Conservation (phyloP, 768 basidiomycete species). For the Tylopilus vinaceipallidus region DNA sequence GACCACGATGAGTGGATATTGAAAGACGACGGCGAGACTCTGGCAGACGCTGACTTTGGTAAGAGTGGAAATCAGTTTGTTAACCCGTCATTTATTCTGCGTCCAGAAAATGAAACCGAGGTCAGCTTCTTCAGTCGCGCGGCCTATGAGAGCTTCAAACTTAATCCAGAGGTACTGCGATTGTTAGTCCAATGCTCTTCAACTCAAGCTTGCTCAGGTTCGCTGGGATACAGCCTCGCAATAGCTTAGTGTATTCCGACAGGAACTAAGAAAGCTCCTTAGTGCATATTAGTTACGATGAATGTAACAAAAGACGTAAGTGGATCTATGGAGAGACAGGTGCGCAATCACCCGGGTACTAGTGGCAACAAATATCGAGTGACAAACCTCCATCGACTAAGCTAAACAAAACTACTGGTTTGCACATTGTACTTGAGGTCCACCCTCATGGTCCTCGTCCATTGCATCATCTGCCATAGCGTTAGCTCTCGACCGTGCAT, state of each 20-base stretch:
- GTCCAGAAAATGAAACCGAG: conserved; percentile 91
- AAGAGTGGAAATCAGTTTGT: conserved; percentile 26
- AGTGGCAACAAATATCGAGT: conserved; percentile 18
- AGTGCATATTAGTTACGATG: conserved; percentile 29
- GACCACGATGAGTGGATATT: conserved; percentile 95
- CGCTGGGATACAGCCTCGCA: conserved; percentile 27
- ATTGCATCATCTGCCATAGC: conserved; percentile 71
- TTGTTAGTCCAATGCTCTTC: not conserved
- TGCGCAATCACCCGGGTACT: conserved; percentile 22
- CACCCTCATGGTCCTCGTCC: conserved; percentile 88
- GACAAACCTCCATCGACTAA: conserved; percentile 14
- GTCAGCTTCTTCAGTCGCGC: conserved; percentile 84
- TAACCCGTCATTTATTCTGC: not conserved
- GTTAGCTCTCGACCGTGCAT: conserved; percentile 49
- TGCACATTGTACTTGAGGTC: conserved; percentile 94
- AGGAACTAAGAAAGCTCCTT: conserved; percentile 6
- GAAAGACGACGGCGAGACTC: conserved; percentile 56
- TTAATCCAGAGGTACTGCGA: conserved; percentile 69
- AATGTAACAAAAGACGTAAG: conserved; percentile 27
- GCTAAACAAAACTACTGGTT: conserved; percentile 59
- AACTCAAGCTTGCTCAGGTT: conserved; percentile 13
- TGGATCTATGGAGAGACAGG: conserved; percentile 29
- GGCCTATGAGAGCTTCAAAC: conserved; percentile 78
- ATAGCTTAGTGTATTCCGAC: not conserved
- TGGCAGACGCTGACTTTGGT: conserved; percentile 82